These are phyloP conservation scores for Penicillium sp. DNA, from an alignment of 2,329 filamentous ascomycete genomes.

Conservation along the genomic window DNA sequence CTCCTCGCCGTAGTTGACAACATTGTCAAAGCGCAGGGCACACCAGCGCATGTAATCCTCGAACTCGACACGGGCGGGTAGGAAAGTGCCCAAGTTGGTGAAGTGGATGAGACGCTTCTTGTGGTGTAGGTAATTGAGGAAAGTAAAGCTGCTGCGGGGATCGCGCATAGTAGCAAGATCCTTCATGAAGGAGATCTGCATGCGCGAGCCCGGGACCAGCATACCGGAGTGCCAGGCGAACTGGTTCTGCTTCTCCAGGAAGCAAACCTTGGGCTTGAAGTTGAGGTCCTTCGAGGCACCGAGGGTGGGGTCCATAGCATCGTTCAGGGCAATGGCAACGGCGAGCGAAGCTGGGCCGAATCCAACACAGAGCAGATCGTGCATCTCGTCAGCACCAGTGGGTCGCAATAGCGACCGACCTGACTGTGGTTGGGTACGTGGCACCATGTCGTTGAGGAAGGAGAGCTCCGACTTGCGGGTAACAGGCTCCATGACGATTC, in stretches of 20 bases:
- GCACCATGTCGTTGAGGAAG: conserved; percentile 20
- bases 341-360: conserved; percentile 88
- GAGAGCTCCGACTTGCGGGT: conserved; percentile 21
- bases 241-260: conserved; percentile 71
- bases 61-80: conserved; percentile 78
- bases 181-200: conserved; percentile 98
- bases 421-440: conserved; percentile 16
- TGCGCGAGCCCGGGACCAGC: conserved; percentile 83
- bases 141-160: conserved; percentile 84
- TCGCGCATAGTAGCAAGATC: conserved; percentile 84
- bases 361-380: conserved; percentile 82
- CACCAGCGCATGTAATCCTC: conserved; percentile 96
- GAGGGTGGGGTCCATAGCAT: conserved; percentile 51
- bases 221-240: conserved; percentile 95
- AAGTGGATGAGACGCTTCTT: conserved; percentile 79
- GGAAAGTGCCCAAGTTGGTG: conserved; percentile 79
- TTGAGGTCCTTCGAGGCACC: conserved; percentile 26
- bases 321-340: conserved; percentile 80
- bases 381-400: conserved; percentile 54
- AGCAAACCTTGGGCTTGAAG: conserved; percentile 61
- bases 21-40: conserved; percentile 63
- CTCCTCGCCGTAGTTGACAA: conserved; percentile 69
- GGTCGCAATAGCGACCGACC: conserved; percentile 42
- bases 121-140: conserved; percentile 82
- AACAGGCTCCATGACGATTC: conserved; percentile 15